Evolutionary conservation across 2,329 filamentous ascomycete species (phyloP).

Genomic region (Calonectria hawksworthii): DNA sequence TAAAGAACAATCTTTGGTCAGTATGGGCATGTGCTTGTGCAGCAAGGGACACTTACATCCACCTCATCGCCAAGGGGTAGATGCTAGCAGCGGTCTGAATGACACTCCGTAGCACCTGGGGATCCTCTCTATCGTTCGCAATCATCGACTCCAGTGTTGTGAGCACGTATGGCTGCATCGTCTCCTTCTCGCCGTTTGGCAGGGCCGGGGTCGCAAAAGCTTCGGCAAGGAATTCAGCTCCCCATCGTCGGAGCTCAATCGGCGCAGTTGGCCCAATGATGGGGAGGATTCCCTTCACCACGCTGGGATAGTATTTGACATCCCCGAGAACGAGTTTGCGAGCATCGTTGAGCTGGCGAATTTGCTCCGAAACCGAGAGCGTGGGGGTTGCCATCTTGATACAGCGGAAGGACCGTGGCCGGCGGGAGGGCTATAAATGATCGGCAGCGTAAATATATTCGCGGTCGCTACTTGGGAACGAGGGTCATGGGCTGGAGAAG

Average conservation of each 20-base stretch:
- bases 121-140: constrained; percentile 81
- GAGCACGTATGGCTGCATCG: constrained; percentile 81
- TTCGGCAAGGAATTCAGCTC: constrained; percentile 94
- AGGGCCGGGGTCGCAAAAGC: constrained; percentile 94
- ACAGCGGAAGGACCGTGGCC: constrained; percentile 22
- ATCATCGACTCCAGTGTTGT: constrained; percentile 80
- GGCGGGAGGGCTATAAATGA: constrained; percentile 6
- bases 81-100: constrained; percentile 93
- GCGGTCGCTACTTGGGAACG: background rate
- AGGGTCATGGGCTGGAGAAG: constrained; percentile 28
- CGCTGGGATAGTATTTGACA: constrained; percentile 89
- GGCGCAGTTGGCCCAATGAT: constrained; percentile 83
- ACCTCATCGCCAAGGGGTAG: constrained; percentile 91
- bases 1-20: constrained; percentile 59
- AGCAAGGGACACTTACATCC: constrained; percentile 81
- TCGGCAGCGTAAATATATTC: constrained; percentile 8
- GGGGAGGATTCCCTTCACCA: constrained; percentile 92
- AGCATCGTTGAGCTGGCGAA: constrained; percentile 90
- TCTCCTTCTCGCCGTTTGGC: constrained; percentile 82
- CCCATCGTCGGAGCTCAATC: constrained; percentile 93
- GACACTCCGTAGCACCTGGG: constrained; percentile 84
- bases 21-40: constrained; percentile 20
- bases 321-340: constrained; percentile 91
- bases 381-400: constrained; percentile 65
- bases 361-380: constrained; percentile 78